phyloP scores from a whole-genome alignment of 225 moss, liverwort and hornwort genomes.

The Pseudoscleropodium purum region DNA sequence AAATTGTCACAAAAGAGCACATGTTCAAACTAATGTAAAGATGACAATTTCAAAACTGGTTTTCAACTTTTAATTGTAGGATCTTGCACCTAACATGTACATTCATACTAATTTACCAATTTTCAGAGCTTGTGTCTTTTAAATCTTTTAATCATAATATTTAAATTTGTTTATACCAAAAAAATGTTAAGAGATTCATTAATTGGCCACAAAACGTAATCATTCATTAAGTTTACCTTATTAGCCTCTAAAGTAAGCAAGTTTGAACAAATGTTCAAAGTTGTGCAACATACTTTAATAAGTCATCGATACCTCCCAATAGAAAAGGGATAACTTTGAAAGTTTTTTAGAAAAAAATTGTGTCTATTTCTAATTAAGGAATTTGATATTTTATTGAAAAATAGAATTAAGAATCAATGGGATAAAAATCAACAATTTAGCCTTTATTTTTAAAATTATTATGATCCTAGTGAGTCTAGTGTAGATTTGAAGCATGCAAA shows the following conservation, averaged over 20 bases:
- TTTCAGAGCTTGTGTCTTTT: neutral
- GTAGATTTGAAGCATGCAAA: neutral
- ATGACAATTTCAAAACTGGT: neutral
- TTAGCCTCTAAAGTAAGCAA: neutral
- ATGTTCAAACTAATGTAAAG: neutral
- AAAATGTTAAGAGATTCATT: neutral
- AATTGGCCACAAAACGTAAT: rapidly evolving
- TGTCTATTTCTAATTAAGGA: neutral
- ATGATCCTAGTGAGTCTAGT: neutral
- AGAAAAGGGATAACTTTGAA: neutral
- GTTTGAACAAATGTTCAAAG: neutral
- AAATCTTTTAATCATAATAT: neutral
- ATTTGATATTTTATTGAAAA: neutral
- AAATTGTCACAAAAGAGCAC: too few relatives aligned
- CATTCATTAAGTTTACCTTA: rapidly evolving
- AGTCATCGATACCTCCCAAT: neutral
- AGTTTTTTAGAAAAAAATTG: neutral
- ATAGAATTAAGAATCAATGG: neutral
- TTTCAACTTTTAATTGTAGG: neutral
- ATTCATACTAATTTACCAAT: neutral
- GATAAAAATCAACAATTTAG: neutral
- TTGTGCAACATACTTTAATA: neutral
- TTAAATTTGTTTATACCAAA: too few relatives aligned
- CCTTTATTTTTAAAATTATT: neutral
- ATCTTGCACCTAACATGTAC: neutral